Evolutionary conservation across 2,329 filamentous ascomycete species (phyloP).

Genomic region (Colletotrichum melonis): DNA sequence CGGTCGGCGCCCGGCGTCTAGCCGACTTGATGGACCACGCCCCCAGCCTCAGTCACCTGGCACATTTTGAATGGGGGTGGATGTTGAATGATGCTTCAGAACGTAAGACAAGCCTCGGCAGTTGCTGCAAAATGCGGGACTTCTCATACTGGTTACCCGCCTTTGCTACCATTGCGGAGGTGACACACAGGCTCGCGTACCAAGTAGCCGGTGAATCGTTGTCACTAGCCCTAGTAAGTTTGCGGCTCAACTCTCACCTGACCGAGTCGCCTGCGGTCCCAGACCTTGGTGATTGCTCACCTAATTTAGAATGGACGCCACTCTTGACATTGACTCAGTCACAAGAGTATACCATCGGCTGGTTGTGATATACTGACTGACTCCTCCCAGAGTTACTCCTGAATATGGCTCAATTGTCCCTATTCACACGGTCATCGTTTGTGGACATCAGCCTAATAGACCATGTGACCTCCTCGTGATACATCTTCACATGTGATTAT

Average conservation of each 20-base stretch:
- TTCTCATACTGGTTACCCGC: neutral
- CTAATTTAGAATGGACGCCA: constrained; percentile 15
- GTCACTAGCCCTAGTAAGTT: neutral
- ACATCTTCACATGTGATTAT: neutral
- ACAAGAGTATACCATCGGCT: constrained; percentile 11
- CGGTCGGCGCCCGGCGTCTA: constrained; percentile 24
- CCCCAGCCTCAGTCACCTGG: constrained; percentile 29
- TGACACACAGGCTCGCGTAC: constrained; percentile 8
- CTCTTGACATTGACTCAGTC: neutral
- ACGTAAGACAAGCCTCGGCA: constrained; percentile 19
- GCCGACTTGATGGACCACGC: constrained; percentile 16
- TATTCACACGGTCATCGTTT: neutral
- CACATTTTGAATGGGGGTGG: neutral
- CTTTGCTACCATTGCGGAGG: constrained; percentile 1
- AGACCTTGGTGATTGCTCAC: neutral
- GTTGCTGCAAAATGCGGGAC: neutral
- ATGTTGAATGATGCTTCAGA: neutral
- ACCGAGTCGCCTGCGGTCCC: neutral
- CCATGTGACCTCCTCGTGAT: neutral
- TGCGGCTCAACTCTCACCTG: constrained; percentile 34
- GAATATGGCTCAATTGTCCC: neutral
- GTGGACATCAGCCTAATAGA: neutral
- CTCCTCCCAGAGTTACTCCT: neutral
- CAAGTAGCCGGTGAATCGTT: constrained; percentile 17
- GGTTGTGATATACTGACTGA: neutral